Base-by-base conservation (phyloP, 2,329 filamentous ascomycete genomes). In the Scedosporium aurantiacum region DNA sequence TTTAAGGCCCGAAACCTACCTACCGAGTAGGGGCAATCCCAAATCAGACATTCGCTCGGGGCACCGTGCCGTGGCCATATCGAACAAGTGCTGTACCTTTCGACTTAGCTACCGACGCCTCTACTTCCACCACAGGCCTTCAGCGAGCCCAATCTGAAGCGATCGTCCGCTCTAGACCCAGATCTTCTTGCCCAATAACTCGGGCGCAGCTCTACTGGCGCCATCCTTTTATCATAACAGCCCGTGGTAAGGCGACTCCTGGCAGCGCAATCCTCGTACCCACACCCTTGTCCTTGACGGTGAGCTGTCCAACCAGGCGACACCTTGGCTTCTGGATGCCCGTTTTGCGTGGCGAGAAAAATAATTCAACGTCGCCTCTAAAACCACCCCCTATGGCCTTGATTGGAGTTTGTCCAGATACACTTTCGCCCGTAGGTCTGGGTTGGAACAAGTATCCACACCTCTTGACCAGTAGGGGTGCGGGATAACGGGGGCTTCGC, bases 241-340 rank as follows among this genome's bases (percentile, higher is more conserved):
- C 32, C 50, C 28, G 43, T 43, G 58, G 58, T 60, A 60, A 60
- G 58, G 43, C 23, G 47, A 37, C 21, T 32, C 43, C 55, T 25
- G 16, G 41, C 32, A 50, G 58, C 50, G 58, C 58, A 52, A 58
- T 32, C 45, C 58, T 21, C 47, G 41, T 50, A 37, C 58, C 58
- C 27, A 14, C 23, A n/a, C 43, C 58, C 23, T n/a, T 12, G 27
- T 52, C 43, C 41, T 47, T 47, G 7, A 54, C 12, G 50, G 50
- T 27, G 50, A 54, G 21, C 18, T 27, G 23, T 54, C 50, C 50
- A 54, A 16, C 18, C 6, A 7, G 8, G 50, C 18, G 23, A 28
- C 43, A 18, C 16, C 58, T 23, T 32, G 41, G n/a, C 32, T 37
- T 37, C 58, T 52, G 43, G 43, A 18, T 16, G 58, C 10, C 32